phyloP scores from a whole-genome alignment of 1,139 yeast genomes.

The Kurtzmaniella quercitrusa region DNA sequence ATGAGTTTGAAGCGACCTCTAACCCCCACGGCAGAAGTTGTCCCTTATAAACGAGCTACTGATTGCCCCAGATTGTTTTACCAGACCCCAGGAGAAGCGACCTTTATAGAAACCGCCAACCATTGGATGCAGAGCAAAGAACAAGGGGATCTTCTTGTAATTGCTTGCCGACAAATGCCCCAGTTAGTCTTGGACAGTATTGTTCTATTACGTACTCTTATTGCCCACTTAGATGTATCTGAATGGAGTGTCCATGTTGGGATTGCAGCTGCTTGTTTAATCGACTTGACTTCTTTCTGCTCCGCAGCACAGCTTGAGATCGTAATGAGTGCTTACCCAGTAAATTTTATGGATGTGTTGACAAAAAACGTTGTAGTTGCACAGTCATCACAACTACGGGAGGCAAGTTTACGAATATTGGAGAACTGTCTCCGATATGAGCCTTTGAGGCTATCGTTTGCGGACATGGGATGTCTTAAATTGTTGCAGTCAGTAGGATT shows the following conservation, averaged over 20 bases:
- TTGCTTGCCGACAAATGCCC: not conserved
- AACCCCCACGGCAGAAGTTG: not conserved
- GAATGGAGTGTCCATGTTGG: not conserved
- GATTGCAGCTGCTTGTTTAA: not conserved
- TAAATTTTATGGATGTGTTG: not conserved
- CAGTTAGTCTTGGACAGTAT: not conserved
- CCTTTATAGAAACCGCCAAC: not conserved
- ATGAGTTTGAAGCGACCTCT: not conserved
- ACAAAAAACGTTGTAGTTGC: not conserved
- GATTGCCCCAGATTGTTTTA: not conserved
- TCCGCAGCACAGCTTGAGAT: not conserved
- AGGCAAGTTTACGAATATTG: not conserved
- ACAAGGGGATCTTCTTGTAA: not conserved
- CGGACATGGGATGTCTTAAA: not conserved
- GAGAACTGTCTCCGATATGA: not conserved
- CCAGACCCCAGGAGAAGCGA: not conserved
- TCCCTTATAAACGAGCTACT: not conserved
- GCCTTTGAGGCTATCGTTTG: not conserved
- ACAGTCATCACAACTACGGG: not conserved
- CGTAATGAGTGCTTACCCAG: not conserved
- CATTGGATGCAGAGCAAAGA: not conserved
- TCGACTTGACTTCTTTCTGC: not conserved
- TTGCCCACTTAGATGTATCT: not conserved
- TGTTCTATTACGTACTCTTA: not conserved
- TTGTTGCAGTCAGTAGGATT: not conserved